Base-by-base conservation (phyloP, 2,329 filamentous ascomycete species). In the Paracamarosporium sp. region DNA sequence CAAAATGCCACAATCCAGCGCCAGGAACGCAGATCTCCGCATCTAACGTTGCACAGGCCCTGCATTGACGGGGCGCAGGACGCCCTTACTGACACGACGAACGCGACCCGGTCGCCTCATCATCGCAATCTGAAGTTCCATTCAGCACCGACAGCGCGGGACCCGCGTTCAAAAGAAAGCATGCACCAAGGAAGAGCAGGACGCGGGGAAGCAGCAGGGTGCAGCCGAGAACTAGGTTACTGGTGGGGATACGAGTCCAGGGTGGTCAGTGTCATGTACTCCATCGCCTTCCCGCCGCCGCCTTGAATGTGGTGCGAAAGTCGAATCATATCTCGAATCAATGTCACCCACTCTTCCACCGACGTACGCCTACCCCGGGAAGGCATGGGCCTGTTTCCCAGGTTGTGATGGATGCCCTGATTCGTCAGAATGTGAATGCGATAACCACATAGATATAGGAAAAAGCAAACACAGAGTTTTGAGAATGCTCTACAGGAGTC, bases 11-110 rank as follows among this genome's bases (percentile, higher is more conserved):
- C 46, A 36, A 38, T 38, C 46, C 46, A 24, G 15, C 31, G 13
- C 31, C 46, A 50, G 46, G 46, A 50, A 50, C 46, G 46, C 46
- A 50, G 31, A 50, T 38, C 46, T 12, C 28, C 46, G n/a, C 46
- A 28, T 25, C 22, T 31, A 36, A 27, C 20, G 46, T 50, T 11
- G 28, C 46, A 50, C 46, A 17, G 27, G 46, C 30, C 46, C 46
- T 50, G 31, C 22, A 30, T 47, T 30, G 17, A 22, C 28, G 25
- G 24, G 27, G 15, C 27, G 27, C n/a, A 46, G 43, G 43, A 12
- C 44, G 28, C 44, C 44, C 44, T 33, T 47, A 15, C 28, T 47
- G 25, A 7, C n/a, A 25, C 27, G 25, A 12, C 40, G 22, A 17
- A 22, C 17, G 36, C 36, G 17, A 31, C 3, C 35, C 35, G 8